Conservation (phyloP, 345 rosid genomes). For the Populus euphratica region DNA sequence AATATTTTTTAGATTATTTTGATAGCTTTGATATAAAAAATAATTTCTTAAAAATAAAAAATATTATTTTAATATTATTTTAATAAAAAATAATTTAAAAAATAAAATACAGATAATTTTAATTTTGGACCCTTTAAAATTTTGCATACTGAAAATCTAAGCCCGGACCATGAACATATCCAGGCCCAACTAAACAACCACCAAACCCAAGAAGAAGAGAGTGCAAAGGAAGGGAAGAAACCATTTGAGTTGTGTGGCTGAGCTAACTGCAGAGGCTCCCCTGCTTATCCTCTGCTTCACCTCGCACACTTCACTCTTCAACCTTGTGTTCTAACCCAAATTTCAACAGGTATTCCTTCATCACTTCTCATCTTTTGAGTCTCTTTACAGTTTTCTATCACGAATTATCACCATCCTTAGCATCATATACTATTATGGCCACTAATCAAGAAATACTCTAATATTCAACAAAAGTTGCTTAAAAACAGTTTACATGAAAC, state of each 20-base stretch:
- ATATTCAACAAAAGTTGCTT: background rate
- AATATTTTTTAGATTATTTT: too few relatives aligned
- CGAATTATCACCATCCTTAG: background rate
- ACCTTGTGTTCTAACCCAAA: background rate
- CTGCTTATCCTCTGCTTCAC: background rate
- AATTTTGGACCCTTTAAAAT: too few relatives aligned
- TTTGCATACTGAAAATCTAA: background rate
- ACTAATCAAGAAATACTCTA: background rate
- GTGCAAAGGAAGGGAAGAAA: background rate
- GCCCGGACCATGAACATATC: background rate
- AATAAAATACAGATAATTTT: too few relatives aligned
- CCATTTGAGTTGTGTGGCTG: background rate
- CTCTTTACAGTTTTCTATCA: background rate
- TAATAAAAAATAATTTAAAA: too few relatives aligned
- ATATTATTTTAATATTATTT: too few relatives aligned
- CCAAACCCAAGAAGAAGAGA: background rate
- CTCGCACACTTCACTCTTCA: background rate
- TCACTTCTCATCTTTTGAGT: background rate
- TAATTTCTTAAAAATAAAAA: too few relatives aligned
- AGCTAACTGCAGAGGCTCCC: background rate
- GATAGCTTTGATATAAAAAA: too few relatives aligned
- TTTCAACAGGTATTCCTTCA: background rate
- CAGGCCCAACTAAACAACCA: background rate
- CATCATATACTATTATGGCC: background rate
- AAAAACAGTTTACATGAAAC: background rate